These are phyloP conservation scores for Dendrobium huoshanense DNA, from an alignment of 106 monocot species.

Conservation along the genomic window DNA sequence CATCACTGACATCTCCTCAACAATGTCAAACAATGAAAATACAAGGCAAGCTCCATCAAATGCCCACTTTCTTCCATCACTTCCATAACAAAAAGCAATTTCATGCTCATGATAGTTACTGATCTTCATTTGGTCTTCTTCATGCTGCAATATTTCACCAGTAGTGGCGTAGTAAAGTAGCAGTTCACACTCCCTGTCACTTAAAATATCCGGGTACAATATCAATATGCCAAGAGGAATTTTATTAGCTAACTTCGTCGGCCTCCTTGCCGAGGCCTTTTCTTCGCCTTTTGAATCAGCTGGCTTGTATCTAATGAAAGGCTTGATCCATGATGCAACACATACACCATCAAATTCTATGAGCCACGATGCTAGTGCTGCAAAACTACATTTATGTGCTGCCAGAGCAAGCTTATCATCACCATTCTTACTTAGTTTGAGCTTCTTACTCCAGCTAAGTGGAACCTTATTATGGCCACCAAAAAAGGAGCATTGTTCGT, in stretches of 20 bases:
- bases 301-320: neutral
- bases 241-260: constrained; percentile 25
- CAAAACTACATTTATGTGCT: neutral
- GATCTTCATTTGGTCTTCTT: constrained; percentile 16
- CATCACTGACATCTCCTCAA: constrained; percentile 45
- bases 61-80: constrained; percentile 23
- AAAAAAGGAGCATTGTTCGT: neutral
- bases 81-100: neutral
- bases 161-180: constrained; percentile 67
- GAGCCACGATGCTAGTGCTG: constrained; percentile 30
- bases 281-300: constrained; percentile 5
- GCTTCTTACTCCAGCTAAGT: constrained; percentile 29
- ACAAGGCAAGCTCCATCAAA: constrained; percentile 42
- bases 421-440: constrained; percentile 30
- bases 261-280: neutral
- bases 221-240: constrained; percentile 66
- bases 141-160: constrained; percentile 33
- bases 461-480: constrained; percentile 9
- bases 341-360: constrained; percentile 32
- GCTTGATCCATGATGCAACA: constrained; percentile 14
- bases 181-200: constrained; percentile 37
- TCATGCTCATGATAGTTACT: constrained; percentile 2
- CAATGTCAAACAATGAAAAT: constrained; percentile 50
- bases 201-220: constrained; percentile 12
- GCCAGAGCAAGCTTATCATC: constrained; percentile 17